Base-by-base conservation (phyloP, 257 asterid species). In the Solanum microdontum region DNA sequence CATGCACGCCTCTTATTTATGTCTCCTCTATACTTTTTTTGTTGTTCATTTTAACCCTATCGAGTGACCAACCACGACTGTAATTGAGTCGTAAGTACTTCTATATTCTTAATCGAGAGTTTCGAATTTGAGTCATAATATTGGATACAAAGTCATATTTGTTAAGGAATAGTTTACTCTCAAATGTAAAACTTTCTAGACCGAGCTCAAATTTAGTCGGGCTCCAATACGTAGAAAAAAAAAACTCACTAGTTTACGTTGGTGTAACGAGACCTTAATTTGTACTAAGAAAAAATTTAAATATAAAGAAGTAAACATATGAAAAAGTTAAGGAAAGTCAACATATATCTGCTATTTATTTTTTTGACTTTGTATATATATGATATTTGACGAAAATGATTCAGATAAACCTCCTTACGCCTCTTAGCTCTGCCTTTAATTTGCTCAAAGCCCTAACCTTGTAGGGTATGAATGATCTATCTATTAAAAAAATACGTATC, bases 231-330 rank as follows among this genome's bases (percentile, higher is more conserved):
- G 12, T 21, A 0, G 2, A 58, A 58, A 58, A 19, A 55, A 48
- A 55, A 55, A 2, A 58, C 11, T 3, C 0, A 21, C 26, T 58
- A 0, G 4, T 19, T 1, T 55, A 58, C 11, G 0, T 58, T 21
- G 26, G 2, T 21, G 26, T 21, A 21, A 58, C 2, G 12, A 58
- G 68, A 21, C 68, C 68, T 19, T 1, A 21, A 58, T 58, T 68
- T 68, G 32, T 11, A 68, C 7, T 24, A 12, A 24, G 13, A 24
- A 5, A 24, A 24, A 1, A 15, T 33, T 32, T 66, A 5, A 68
- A 5, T 11, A 11, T 55, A 66, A 66, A 26, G 4, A 66, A 68
- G 19, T 26, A 68, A 26, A 68, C 1, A 26, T 6, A 24, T 0
- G 14, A 64, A 66, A 24, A 24, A 24, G 2, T 28, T 68, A 0